These are phyloP conservation scores for Acaromyces ingoldii DNA, from an alignment of 1,284 basidiomycete genomes.

Conservation along the genomic window DNA sequence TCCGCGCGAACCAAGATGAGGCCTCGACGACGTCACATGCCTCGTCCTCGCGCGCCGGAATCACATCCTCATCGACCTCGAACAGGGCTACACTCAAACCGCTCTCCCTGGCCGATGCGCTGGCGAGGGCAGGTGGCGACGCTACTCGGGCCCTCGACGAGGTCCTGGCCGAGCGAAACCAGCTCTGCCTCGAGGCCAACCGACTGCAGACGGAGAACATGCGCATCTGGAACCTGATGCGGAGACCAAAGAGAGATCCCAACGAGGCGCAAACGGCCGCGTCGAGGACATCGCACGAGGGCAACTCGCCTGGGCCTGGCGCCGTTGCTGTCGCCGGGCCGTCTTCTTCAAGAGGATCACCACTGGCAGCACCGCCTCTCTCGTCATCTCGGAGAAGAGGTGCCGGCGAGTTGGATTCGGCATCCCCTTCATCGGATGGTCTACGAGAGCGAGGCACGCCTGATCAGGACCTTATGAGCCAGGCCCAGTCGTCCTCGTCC, in stretches of 20 bases:
- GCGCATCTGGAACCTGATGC: constrained; percentile 45
- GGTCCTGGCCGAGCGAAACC: constrained; percentile 39
- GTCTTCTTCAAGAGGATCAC: neutral
- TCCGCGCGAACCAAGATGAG: neutral
- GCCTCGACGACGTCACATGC: constrained; percentile 8
- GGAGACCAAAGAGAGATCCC: constrained; percentile 37
- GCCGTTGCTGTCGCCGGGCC: neutral
- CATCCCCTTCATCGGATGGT: too few species aligned
- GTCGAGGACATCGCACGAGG: neutral
- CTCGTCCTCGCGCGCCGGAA: neutral
- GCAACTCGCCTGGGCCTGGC: neutral
- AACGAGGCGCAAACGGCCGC: constrained; percentile 36
- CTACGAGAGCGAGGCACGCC: too few species aligned
- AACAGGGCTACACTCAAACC: constrained; percentile 10
- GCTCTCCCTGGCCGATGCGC: constrained; percentile 30
- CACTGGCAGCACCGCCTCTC: neutral
- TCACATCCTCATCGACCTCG: neutral
- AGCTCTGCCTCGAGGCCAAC: constrained; percentile 30
- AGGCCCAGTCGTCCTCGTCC: too few species aligned
- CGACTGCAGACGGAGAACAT: constrained; percentile 42
- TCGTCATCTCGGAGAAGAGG: too few species aligned
- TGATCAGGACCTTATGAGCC: too few species aligned
- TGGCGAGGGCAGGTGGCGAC: constrained; percentile 24
- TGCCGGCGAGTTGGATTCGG: too few species aligned
- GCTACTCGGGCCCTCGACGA: constrained; percentile 32